phyloP scores from a whole-genome alignment of 2,329 filamentous ascomycete species.

The Metarhizium sp. region DNA sequence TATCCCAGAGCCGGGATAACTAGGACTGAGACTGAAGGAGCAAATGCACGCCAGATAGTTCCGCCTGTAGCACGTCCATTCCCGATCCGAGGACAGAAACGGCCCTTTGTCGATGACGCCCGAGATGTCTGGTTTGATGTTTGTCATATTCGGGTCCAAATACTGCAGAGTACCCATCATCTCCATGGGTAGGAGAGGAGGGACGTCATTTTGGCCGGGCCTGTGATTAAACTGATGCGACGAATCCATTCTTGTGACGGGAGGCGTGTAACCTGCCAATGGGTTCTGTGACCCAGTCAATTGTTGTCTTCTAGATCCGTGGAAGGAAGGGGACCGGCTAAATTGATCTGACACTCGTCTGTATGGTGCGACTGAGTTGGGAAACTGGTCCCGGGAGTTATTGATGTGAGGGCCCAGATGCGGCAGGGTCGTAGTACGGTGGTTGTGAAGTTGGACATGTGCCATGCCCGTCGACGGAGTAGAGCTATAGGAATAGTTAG shows the following conservation, averaged over 20 bases:
- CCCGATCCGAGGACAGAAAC: conserved; percentile 61
- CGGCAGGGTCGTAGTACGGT: conserved; percentile 39
- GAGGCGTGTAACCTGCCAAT: conserved; percentile 32
- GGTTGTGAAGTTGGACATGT: conserved; percentile 37
- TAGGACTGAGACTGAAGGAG: conserved; percentile 61
- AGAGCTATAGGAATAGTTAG: conserved; percentile 25
- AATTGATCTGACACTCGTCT: conserved; percentile 39
- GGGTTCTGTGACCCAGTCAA: conserved; percentile 44
- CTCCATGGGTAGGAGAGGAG: conserved; percentile 41
- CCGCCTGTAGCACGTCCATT: conserved; percentile 87
- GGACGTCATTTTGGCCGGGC: conserved; percentile 29
- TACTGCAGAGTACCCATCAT: conserved; percentile 54
- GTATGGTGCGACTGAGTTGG: conserved; percentile 39
- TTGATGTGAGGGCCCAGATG: conserved; percentile 39
- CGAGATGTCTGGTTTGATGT: conserved; percentile 62
- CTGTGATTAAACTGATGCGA: conserved; percentile 25
- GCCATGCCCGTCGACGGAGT: conserved; percentile 46
- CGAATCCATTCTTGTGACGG: conserved; percentile 40
- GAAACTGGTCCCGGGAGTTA: conserved; percentile 45
- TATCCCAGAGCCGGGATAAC: conserved; percentile 34
- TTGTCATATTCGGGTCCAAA: conserved; percentile 34
- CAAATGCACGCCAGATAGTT: conserved; percentile 87
- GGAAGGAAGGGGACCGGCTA: conserved; percentile 42
- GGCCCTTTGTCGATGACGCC: conserved; percentile 86
- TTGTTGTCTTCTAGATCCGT: conserved; percentile 38